A percentile compares a stretch with the other conserved stretches of the same genome.
phyloP scores from a whole-genome alignment of 1,139 yeast species.

The Suhomyces atakaporum region DNA sequence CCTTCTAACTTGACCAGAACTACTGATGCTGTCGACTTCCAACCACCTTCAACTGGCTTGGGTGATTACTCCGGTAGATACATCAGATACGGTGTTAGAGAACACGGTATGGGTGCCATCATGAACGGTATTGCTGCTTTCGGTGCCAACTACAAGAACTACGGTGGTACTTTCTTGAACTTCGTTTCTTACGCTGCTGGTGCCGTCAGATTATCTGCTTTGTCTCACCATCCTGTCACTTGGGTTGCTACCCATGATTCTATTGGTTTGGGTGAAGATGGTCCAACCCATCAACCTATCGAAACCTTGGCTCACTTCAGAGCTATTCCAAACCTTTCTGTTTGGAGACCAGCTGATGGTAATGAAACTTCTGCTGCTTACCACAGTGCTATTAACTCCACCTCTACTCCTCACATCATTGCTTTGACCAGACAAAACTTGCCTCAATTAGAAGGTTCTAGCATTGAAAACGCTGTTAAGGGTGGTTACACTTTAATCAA shows the following conservation, averaged over 20 bases:
- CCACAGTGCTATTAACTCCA: slow-evolving; percentile 70
- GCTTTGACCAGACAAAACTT: slow-evolving; percentile 97
- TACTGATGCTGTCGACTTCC: slow-evolving; percentile 86
- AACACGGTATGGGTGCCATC: slow-evolving; percentile 99
- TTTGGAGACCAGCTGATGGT: slow-evolving; percentile 99
- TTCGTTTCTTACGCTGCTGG: slow-evolving; percentile 98
- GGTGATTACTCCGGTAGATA: slow-evolving; percentile 94
- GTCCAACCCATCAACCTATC: slow-evolving; percentile 99
- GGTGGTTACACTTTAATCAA: slow-evolving; percentile 88
- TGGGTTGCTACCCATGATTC: slow-evolving; percentile 99
- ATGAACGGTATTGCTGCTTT: slow-evolving; percentile 97
- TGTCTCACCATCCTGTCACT: slow-evolving; percentile 89
- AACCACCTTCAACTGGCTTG: slow-evolving; percentile 76
- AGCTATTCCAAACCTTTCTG: slow-evolving; percentile 91
- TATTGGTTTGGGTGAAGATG: slow-evolving; percentile 99
- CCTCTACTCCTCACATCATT: slow-evolving; percentile 80
- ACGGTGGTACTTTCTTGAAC: slow-evolving; percentile 98
- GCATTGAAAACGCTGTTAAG: slow-evolving; percentile 86
- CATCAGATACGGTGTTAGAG: slow-evolving; percentile 98
- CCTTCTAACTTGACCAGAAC: slow-evolving; percentile 97
- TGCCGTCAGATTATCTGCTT: slow-evolving; percentile 92
- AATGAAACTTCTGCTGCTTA: slow-evolving; percentile 98
- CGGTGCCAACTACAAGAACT: slow-evolving; percentile 90
- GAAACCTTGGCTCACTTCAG: slow-evolving; percentile 98
- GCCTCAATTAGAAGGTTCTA: slow-evolving; percentile 93